Conservation (phyloP, 2,329 filamentous ascomycete species). For the Neurospora crassa region DNA sequence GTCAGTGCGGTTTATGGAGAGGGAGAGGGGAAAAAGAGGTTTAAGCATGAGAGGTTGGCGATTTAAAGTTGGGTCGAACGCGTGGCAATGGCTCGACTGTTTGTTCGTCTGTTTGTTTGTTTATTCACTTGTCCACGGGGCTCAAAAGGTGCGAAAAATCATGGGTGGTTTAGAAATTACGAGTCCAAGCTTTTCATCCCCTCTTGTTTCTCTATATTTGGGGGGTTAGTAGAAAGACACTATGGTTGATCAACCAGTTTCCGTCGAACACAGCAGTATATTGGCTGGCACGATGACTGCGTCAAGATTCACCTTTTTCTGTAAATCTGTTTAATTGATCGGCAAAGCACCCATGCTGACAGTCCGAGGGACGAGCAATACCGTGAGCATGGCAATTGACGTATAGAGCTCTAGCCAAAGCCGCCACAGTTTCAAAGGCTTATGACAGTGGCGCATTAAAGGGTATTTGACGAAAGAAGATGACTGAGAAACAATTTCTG, state of each 20-base stretch:
- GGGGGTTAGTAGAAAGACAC: too few relatives aligned
- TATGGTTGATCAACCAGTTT: too few relatives aligned
- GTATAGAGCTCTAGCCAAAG: not conserved
- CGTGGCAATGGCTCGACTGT: not conserved
- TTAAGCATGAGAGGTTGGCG: conserved; percentile 48
- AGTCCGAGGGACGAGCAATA: not conserved
- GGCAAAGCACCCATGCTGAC: not conserved
- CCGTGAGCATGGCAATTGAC: not conserved
- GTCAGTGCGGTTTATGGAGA: conserved; percentile 67
- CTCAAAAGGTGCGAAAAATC: not conserved
- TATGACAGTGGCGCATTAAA: not conserved
- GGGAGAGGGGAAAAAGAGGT: conserved; percentile 47
- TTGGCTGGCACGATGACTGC: too few relatives aligned
- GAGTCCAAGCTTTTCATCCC: not conserved
- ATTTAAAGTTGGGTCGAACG: conserved; percentile 21
- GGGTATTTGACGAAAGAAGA: not conserved
- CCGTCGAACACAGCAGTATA: too few relatives aligned
- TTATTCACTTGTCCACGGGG: not conserved
- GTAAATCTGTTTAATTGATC: not conserved
- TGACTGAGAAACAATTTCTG: not conserved
- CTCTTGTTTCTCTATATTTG: not conserved
- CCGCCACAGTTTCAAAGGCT: not conserved
- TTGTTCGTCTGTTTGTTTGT: not conserved
- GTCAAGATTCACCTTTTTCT: too few relatives aligned
- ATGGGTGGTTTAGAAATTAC: not conserved